phyloP scores from a whole-genome alignment of 805 yeast species.

The Nakazawaea laoshanensis region DNA sequence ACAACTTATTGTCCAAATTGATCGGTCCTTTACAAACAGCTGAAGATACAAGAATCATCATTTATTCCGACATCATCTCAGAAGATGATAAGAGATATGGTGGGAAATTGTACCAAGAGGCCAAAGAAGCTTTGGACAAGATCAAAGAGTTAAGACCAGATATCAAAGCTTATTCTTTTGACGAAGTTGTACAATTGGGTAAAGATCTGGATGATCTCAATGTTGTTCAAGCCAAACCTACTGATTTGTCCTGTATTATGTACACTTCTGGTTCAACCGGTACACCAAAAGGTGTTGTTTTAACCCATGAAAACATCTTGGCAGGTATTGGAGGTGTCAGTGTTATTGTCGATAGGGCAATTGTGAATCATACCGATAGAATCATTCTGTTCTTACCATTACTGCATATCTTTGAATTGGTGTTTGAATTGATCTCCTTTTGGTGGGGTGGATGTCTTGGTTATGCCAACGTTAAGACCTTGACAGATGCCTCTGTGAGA shows the following conservation, averaged over 20 bases:
- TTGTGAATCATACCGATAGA: constrained; percentile 53
- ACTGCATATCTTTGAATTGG: constrained; percentile 93
- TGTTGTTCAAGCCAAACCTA: constrained; percentile 40
- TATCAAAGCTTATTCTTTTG: constrained; percentile 52
- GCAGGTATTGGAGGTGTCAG: constrained; percentile 85
- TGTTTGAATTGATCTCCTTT: constrained; percentile 69
- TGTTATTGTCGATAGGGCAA: constrained; percentile 43
- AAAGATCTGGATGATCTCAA: constrained; percentile 31
- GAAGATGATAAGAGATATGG: constrained; percentile 53
- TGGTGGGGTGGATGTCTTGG: constrained; percentile 90
- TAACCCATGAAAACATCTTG: constrained; percentile 58
- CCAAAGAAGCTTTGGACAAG: constrained; percentile 49
- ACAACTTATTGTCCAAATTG: constrained; percentile 56
- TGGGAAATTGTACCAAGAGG: constrained; percentile 52
- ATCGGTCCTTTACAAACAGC: constrained; percentile 66
- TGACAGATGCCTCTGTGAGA: constrained; percentile 71
- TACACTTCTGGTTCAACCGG: constrained; percentile 87
- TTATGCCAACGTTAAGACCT: constrained; percentile 87
- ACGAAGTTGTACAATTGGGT: constrained; percentile 65
- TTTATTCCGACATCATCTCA: constrained; percentile 59
- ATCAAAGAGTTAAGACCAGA: constrained; percentile 69
- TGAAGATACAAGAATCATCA: constrained; percentile 51
- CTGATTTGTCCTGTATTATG: constrained; percentile 69
- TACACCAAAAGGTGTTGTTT: constrained; percentile 75
- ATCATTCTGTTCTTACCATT: constrained; percentile 86